These are phyloP conservation scores for Penicillium argentinense DNA, from an alignment of 495 filamentous ascomycete genomes.

Conservation along the genomic window DNA sequence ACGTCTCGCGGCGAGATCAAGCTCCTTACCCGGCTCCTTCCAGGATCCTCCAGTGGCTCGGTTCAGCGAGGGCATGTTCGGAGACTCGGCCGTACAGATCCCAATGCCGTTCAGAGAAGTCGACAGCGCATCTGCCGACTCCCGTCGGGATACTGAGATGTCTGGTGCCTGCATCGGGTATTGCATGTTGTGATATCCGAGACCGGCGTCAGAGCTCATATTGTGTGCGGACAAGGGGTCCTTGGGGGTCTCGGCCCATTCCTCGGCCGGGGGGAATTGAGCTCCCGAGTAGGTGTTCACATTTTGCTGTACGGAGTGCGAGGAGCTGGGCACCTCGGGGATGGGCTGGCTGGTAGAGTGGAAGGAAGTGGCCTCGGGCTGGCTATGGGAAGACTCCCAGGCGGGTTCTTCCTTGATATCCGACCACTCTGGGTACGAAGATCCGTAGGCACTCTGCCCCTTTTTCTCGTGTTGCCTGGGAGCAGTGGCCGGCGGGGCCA, in stretches of 20 bases:
- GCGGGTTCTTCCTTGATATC: slow-evolving; percentile 30
- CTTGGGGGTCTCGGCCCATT: slow-evolving; percentile 30
- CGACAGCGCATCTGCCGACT: slow-evolving; percentile 44
- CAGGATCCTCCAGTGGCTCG: slow-evolving; percentile 30
- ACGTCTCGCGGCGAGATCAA: slow-evolving; percentile 54
- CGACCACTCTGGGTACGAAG: slow-evolving; percentile 36
- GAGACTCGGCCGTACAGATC: slow-evolving; percentile 30
- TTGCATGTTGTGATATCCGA: slow-evolving; percentile 34
- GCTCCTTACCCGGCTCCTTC: slow-evolving; percentile 45
- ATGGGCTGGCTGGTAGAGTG: slow-evolving; percentile 25
- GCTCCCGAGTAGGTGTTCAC: slow-evolving; percentile 16
- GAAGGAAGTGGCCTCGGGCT: slow-evolving; percentile 21
- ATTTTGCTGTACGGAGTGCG: slow-evolving; percentile 18
- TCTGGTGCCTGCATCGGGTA: slow-evolving; percentile 38
- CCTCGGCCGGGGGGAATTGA: slow-evolving; percentile 24
- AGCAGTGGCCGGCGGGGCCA: slow-evolving; percentile 24
- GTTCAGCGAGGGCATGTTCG: slow-evolving; percentile 26
- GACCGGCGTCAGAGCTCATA: slow-evolving; percentile 24
- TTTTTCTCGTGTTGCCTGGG: slow-evolving; percentile 11
- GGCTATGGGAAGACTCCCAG: slow-evolving; percentile 35
- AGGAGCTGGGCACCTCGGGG: slow-evolving; percentile 17
- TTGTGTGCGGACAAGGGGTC: slow-evolving; percentile 22
- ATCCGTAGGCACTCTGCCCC: slow-evolving; percentile 14
- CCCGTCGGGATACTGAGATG: slow-evolving; percentile 33
- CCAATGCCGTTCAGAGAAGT: slow-evolving; percentile 42